phyloP scores from a whole-genome alignment of 495 filamentous ascomycete genomes.

The Daldinia concentrica region DNA sequence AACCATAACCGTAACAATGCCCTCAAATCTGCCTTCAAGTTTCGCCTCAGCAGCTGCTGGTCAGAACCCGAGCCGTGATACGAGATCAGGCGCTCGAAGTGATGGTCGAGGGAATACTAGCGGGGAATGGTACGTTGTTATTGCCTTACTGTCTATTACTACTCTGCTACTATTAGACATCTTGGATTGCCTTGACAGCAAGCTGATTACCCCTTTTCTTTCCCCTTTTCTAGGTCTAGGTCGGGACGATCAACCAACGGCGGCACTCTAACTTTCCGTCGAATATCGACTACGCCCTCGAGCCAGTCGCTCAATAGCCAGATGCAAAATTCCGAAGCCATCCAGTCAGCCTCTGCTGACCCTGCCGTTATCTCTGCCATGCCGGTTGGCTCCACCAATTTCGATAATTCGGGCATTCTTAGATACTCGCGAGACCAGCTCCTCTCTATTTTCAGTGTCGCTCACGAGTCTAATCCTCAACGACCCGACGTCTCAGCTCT shows the following conservation, averaged over 20 bases:
- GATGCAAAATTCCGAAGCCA: constrained; percentile 59
- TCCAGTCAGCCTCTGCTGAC: constrained; percentile 48
- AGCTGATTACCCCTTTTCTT: constrained; percentile 35
- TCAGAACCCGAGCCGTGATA: constrained; percentile 66
- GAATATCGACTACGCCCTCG: constrained; percentile 70
- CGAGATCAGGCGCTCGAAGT: constrained; percentile 61
- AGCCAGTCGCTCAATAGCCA: constrained; percentile 69
- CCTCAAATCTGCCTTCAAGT: constrained; percentile 80
- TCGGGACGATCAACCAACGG: constrained; percentile 72
- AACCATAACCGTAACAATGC: constrained; percentile 62
- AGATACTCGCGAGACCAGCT: constrained; percentile 86
- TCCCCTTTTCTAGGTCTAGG: constrained; percentile 45
- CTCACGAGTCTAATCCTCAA: constrained; percentile 61
- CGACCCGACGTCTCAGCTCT: constrained; percentile 71
- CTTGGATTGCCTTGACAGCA: constrained; percentile 35
- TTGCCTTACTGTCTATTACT: neutral
- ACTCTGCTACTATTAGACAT: neutral
- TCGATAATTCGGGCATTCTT: constrained; percentile 53
- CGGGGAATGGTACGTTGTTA: constrained; percentile 45
- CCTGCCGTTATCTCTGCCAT: constrained; percentile 49
- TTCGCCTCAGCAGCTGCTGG: constrained; percentile 85
- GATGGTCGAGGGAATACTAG: constrained; percentile 59
- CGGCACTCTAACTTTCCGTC: constrained; percentile 84
- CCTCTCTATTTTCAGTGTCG: constrained; percentile 74
- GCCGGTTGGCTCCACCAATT: constrained; percentile 50